Conservation (phyloP, 768 basidiomycete genomes). For the Boletus subparvulus region DNA sequence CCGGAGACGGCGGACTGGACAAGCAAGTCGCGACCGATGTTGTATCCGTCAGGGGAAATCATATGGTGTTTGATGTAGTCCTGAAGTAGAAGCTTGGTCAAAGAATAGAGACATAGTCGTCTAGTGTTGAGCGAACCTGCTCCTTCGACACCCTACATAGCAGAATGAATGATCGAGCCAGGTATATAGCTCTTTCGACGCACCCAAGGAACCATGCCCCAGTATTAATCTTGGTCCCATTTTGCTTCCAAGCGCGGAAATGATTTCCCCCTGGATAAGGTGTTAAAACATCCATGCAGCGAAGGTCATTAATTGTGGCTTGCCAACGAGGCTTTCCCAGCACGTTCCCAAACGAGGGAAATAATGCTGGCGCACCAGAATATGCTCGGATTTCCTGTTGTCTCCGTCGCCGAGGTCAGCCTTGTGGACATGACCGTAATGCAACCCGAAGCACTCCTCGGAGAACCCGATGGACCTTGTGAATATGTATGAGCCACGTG, state of each 20-base stretch:
- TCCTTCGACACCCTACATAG: slow-evolving; percentile 68
- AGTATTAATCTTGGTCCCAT: slow-evolving; percentile 66
- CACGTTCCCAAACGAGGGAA: slow-evolving; percentile 81
- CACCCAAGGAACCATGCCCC: slow-evolving; percentile 87
- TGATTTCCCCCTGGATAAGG: slow-evolving; percentile 70
- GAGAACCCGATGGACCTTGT: slow-evolving; percentile 77
- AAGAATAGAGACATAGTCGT: not conserved
- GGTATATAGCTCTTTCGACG: slow-evolving; percentile 21
- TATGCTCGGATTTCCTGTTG: slow-evolving; percentile 62
- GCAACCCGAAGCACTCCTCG: slow-evolving; percentile 78
- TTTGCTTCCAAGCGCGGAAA: slow-evolving; percentile 88
- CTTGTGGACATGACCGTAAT: slow-evolving; percentile 70
- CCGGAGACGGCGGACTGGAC: slow-evolving; percentile 65
- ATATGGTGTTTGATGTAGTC: slow-evolving; percentile 66
- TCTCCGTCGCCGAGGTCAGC: slow-evolving; percentile 86
- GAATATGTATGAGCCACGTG: not conserved
- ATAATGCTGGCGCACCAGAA: slow-evolving; percentile 77
- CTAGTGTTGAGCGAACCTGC: slow-evolving; percentile 36
- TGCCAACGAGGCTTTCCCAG: slow-evolving; percentile 80
- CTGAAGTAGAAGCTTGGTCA: slow-evolving; percentile 22
- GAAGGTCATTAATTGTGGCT: slow-evolving; percentile 1
- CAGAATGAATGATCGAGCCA: not conserved
- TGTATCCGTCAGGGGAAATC: slow-evolving; percentile 79
- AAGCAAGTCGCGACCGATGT: slow-evolving; percentile 76
- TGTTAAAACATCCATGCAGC: not conserved